Evolutionary conservation across 257 asterid genomes (phyloP).

Genomic region (Parsonsia alboflavescens): DNA sequence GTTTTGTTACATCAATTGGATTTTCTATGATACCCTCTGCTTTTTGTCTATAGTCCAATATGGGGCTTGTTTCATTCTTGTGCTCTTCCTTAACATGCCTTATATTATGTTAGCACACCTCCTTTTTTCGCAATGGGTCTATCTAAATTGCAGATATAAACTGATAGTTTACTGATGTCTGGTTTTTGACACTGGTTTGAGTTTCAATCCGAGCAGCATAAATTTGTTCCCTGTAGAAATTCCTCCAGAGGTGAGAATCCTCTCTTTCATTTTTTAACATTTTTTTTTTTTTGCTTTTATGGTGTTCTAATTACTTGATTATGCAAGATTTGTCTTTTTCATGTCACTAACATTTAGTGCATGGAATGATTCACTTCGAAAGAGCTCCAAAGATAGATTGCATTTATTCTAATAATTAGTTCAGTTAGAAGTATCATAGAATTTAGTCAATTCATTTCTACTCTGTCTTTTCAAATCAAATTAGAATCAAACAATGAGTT

Average conservation of each 20-base stretch:
- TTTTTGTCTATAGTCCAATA: background rate
- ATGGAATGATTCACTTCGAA: background rate
- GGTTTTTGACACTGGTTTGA: conserved; percentile 40
- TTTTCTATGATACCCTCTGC: background rate
- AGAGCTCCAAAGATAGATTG: background rate
- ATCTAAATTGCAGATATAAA: background rate
- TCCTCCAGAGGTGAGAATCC: conserved; percentile 52
- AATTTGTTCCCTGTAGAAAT: conserved; percentile 57
- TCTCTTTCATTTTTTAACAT: background rate
- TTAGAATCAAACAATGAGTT: background rate
- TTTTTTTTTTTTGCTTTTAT: background rate
- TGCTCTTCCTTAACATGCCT: background rate
- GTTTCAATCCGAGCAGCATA: conserved; percentile 56
- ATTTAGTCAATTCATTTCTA: background rate
- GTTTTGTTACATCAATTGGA: background rate
- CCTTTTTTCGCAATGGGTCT: background rate
- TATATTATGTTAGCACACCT: background rate
- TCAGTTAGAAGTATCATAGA: background rate
- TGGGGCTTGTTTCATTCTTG: background rate
- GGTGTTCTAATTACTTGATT: background rate
- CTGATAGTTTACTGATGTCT: conserved; percentile 11
- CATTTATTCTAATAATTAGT: background rate
- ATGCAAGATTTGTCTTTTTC: background rate
- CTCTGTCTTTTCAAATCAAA: background rate
- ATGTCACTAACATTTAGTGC: background rate